Evolutionary conservation across 169 alveolate species (phyloP).

Genomic region (Plasmodium malariae): DNA sequence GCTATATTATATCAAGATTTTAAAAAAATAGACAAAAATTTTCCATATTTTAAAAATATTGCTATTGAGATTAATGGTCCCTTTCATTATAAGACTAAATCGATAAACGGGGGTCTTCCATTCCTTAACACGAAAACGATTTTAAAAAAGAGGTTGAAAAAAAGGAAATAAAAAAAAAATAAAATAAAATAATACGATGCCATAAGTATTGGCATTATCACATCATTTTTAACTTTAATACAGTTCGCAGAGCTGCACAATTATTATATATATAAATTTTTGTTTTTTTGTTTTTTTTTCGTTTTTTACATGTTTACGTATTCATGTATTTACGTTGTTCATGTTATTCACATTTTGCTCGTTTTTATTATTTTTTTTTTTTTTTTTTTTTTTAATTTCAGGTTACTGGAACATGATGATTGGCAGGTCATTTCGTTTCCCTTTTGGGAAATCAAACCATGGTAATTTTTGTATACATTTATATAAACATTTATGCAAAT

Average conservation of each 20-base stretch:
- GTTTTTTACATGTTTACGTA: no score
- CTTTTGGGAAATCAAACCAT: conserved; percentile 77
- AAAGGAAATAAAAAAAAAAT: neutral
- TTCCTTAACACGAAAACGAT: conserved; percentile 54
- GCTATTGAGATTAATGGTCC: conserved; percentile 77
- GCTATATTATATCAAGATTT: conserved; percentile 64
- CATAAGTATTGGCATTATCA: neutral
- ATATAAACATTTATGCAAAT: neutral
- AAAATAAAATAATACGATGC: neutral
- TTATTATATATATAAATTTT: no score
- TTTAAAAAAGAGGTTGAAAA: conserved; percentile 54
- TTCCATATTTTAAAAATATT: conserved; percentile 20
- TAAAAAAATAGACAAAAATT: conserved; percentile 1
- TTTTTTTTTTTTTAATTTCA: conserved; percentile 5
- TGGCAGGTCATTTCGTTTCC: conserved; percentile 75
- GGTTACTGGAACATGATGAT: conserved; percentile 47
- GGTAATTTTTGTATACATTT: conserved; percentile 15
- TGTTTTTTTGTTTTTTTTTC: no score
- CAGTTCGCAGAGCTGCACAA: neutral
- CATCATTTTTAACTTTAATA: no score
- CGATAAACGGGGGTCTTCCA: conserved; percentile 13
- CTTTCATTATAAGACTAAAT: conserved; percentile 69
- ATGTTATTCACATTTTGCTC: no score
- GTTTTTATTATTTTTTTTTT: conserved; percentile 5
- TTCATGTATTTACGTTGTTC: neutral